phyloP scores from a whole-genome alignment of 768 basidiomycete species.

The Boletus rex-veris region DNA sequence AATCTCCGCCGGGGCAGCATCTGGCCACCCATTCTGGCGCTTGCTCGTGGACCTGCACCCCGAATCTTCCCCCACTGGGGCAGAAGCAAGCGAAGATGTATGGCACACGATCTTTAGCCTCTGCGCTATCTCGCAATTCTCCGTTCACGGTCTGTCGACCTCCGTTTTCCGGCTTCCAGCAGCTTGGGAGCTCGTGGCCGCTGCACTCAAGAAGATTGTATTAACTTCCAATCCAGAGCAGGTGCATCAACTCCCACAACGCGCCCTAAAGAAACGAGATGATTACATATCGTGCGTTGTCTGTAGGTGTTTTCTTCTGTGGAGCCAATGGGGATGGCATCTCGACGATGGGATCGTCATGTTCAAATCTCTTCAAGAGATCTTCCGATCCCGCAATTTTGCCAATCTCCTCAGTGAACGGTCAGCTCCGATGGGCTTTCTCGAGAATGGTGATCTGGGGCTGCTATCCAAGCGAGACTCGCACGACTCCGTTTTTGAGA shows the following conservation, averaged over 20 bases:
- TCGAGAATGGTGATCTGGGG: constrained; percentile 51
- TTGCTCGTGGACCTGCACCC: constrained; percentile 37
- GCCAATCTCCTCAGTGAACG: constrained; percentile 61
- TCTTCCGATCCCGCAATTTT: constrained; percentile 77
- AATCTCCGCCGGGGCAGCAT: constrained; percentile 12
- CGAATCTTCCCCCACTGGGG: constrained; percentile 28
- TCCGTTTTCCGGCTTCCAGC: constrained; percentile 42
- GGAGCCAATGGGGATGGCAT: constrained; percentile 74
- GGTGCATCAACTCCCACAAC: constrained; percentile 38
- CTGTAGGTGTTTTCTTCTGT: constrained; percentile 70
- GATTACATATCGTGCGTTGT: constrained; percentile 67
- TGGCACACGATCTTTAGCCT: constrained; percentile 71
- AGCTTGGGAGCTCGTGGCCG: constrained; percentile 63
- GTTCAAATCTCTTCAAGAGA: constrained; percentile 61
- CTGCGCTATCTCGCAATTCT: constrained; percentile 78
- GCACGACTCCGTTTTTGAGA: constrained; percentile 69
- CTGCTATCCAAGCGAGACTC: constrained; percentile 48
- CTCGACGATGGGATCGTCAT: constrained; percentile 53
- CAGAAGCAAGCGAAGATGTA: constrained; percentile 58
- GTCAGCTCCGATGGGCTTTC: constrained; percentile 69
- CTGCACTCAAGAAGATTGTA: constrained; percentile 57
- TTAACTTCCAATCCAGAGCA: constrained; percentile 45
- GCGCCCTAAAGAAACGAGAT: constrained; percentile 55
- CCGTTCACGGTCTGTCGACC: constrained; percentile 45
- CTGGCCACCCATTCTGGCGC: constrained; percentile 44